These are phyloP conservation scores for Wickerhamomyces bovis DNA, from an alignment of 805 yeast genomes.

Conservation along the genomic window DNA sequence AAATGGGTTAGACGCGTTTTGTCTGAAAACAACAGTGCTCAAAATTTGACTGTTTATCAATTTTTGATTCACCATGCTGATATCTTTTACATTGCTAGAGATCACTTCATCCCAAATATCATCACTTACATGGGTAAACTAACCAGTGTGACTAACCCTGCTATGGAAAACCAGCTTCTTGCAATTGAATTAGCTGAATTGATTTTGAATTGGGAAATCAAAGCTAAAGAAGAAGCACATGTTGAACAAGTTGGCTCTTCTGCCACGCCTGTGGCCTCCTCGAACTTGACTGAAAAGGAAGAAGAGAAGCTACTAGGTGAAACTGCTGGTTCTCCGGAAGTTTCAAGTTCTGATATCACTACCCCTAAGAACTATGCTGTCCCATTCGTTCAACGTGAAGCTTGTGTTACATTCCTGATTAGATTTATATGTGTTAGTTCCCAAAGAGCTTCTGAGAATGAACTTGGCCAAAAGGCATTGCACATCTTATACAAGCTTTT, in stretches of 20 bases:
- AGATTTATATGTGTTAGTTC: constrained; percentile 84
- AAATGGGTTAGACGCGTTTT: constrained; percentile 92
- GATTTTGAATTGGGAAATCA: constrained; percentile 78
- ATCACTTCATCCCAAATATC: constrained; percentile 81
- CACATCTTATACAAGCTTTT: constrained; percentile 69
- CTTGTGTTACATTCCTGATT: constrained; percentile 82
- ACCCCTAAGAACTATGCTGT: constrained; percentile 48
- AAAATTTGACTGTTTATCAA: constrained; percentile 82
- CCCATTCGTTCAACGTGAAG: constrained; percentile 79
- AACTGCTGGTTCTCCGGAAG: constrained; percentile 15
- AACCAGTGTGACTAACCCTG: constrained; percentile 70
- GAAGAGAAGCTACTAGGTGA: constrained; percentile 17
- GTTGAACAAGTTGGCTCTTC: constrained; percentile 7
- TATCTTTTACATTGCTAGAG: constrained; percentile 78
- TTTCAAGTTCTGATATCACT: constrained; percentile 31
- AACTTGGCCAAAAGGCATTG: constrained; percentile 74
- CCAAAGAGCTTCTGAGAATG: constrained; percentile 78
- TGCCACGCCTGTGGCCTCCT: constrained; percentile 28
- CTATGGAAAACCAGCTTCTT: constrained; percentile 72
- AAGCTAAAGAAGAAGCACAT: constrained; percentile 27
- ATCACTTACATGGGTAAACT: constrained; percentile 90
- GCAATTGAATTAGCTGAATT: constrained; percentile 89
- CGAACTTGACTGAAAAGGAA: constrained; percentile 23
- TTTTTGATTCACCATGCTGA: constrained; percentile 83
- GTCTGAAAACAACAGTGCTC: constrained; percentile 83